Evolutionary conservation across 2,329 filamentous ascomycete species (phyloP), one percentile per base, ranked within the genome.

Genomic region (Colletotrichum aenigma): DNA sequence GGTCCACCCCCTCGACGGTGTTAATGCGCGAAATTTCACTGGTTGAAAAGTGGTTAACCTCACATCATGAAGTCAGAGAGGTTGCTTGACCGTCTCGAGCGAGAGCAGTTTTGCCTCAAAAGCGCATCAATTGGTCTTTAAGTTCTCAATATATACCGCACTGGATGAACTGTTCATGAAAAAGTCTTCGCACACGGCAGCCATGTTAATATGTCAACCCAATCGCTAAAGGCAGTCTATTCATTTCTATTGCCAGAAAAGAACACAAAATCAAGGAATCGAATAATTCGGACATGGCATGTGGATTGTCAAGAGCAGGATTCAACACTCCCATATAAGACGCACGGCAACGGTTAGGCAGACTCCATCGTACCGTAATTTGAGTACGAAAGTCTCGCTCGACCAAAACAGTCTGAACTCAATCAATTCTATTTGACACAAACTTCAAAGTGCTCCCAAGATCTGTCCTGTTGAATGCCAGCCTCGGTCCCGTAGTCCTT

Each of bases 11-110:
- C 32, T 28, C 43, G 43, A 73, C 34, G 34, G 32, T 56, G 55
- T 36, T 60, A 75, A 75, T 75, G n/a, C 52, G 55, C 52, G 72
- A 62, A 48, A 28, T 8, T 5, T 75, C 21, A 75, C 60, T 75
- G 72, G 72, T 21, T 30, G 16, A 18, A 28, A 16, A 61, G 21
- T 58, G 55, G 26, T 24, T 2, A 24, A 24, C 55, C 3, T 58
- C 55, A 61, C 28, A 28, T 61, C n/a, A 64, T 64, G 60, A 62
- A 36, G 60, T 62, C 60, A 16, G 60, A 62, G 32, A 48, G 18
- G 38, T 48, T n/a, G 38, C 18, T 48, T 48, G 38, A 48, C 38
- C 18, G 38, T n/a, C 38, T 43, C 18, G 38, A 0, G 38, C 38
- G 9, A 48, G 18, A n/a, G 38, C 38, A n/a, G 7, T 48, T 3